Evolutionary conservation across 179 eudicot genomes (phyloP), one percentile per base, ranked within the genome.

Genomic region (Amaranthus tricolor): DNA sequence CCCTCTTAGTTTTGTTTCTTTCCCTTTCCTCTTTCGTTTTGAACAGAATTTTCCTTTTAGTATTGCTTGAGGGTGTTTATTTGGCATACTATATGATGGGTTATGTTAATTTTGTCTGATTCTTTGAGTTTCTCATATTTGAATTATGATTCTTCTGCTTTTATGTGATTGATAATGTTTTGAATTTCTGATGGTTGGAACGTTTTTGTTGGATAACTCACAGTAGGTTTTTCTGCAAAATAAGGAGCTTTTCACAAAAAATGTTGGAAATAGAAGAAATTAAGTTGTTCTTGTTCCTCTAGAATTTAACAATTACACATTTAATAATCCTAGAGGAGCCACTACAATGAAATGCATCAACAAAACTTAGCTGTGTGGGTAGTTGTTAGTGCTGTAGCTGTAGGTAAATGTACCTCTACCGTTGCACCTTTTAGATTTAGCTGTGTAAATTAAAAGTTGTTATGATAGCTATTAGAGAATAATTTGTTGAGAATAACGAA

Each of bases 1-100:
- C 79, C 89, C 95, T 68, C 74, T 77, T 70, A 93, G 97, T 92
- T 24, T 31, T 51, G 51, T 24, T 63, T 62, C 47, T 64, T 24
- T 40, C 40, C 45, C 55, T 54, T 7, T 24, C 19, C 50, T 6
- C 13, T 68, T 44, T 56, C 43, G 11, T 44, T 58, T 65, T 9
- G 1, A 1, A 8, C 20, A 3, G 49, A 13, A 51, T 1, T 19
- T 54, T 8, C 0, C 12, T 67, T 8, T 9, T 19, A 13, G 20
- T 52, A 15, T 5, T 61, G 7, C 16, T 40, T 59, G n/a, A 1
- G 31, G 19, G n/a, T 67, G 63, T 55, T 54, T 71, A 2, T 45
- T 51, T 19, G 45, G 44, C 62, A 43, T 44, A 43, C 9, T 71
- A 47, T 45, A 43, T 57, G 13, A 20, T 59, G 43, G 53, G 56